Percentiles rank a stretch among this genome's conserved stretches.
phyloP scores from a whole-genome alignment of 2,329 filamentous ascomycete species.

The Ceratocystis alfenasii region DNA sequence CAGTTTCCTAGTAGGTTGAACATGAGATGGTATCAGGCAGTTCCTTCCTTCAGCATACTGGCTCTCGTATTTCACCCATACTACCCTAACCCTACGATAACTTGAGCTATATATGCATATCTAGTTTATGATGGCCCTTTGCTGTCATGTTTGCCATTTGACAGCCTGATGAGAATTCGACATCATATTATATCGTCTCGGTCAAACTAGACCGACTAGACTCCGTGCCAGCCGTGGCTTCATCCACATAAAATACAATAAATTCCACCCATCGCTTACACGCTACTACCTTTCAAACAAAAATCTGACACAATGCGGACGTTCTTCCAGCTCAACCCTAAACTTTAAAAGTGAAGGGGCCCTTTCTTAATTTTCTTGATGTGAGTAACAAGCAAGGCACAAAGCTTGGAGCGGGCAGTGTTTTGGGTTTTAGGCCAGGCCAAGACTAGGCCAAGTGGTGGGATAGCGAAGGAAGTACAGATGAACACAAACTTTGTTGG shows the following conservation, averaged over 20 bases:
- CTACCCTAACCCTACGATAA: neutral
- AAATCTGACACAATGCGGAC: neutral
- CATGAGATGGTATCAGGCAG: constrained; percentile 1
- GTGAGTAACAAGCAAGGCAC: neutral
- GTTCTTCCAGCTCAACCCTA: neutral
- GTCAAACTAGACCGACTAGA: too few relatives aligned
- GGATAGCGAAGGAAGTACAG: neutral
- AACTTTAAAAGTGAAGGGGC: neutral
- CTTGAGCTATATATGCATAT: neutral
- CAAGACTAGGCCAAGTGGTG: neutral
- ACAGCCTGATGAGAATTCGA: too few relatives aligned
- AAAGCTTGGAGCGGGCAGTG: neutral
- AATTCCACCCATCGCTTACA: neutral
- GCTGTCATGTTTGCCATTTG: too few relatives aligned
- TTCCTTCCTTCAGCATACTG: neutral
- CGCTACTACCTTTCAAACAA: neutral
- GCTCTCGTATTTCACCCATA: neutral
- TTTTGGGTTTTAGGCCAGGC: neutral
- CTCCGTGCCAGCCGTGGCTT: neutral
- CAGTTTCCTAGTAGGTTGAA: neutral
- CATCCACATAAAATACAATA: neutral
- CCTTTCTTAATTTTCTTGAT: neutral
- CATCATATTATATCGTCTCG: too few relatives aligned
- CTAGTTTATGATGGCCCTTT: neutral
- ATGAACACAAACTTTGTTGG: neutral